Evolutionary conservation across 768 basidiomycete genomes (phyloP).

Genomic region (Boletellus ananiceps): DNA sequence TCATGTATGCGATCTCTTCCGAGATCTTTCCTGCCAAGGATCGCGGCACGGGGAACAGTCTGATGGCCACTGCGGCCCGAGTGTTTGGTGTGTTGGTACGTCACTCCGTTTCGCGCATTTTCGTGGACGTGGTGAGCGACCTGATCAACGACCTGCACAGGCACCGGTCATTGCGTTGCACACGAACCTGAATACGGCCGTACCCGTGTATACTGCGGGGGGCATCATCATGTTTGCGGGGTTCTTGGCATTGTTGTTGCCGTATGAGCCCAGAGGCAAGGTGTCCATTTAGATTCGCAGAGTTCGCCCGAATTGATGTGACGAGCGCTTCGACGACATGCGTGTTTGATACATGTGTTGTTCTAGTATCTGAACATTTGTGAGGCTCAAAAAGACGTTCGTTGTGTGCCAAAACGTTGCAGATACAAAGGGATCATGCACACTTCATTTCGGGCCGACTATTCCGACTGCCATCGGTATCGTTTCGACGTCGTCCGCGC

Average conservation of each 20-base stretch:
- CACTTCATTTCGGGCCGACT: no score
- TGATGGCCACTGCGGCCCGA: conserved; percentile 55
- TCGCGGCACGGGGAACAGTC: conserved; percentile 41
- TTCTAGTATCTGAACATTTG: no score
- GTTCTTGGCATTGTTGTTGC: conserved; percentile 54
- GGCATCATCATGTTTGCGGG: conserved; percentile 60
- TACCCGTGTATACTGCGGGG: conserved; percentile 70
- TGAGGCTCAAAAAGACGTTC: no score
- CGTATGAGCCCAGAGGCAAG: conserved; percentile 32
- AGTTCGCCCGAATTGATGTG: no score
- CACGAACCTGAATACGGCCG: conserved; percentile 56
- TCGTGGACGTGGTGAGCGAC: not conserved
- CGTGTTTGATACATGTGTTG: no score
- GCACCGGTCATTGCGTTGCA: conserved; percentile 71
- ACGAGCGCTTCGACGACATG: no score
- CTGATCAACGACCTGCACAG: conserved; percentile 27
- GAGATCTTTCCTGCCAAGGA: conserved; percentile 57
- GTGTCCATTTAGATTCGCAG: conserved; percentile 47
- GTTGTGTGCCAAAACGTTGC: no score
- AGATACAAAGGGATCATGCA: no score
- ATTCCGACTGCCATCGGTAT: no score
- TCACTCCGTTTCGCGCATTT: conserved; percentile 1
- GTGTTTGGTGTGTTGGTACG: conserved; percentile 68
- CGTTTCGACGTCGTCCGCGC: no score
- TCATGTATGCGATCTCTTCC: conserved; percentile 64